Conservation (phyloP, 345 rosid genomes). For the Sapria himalayana region DNA sequence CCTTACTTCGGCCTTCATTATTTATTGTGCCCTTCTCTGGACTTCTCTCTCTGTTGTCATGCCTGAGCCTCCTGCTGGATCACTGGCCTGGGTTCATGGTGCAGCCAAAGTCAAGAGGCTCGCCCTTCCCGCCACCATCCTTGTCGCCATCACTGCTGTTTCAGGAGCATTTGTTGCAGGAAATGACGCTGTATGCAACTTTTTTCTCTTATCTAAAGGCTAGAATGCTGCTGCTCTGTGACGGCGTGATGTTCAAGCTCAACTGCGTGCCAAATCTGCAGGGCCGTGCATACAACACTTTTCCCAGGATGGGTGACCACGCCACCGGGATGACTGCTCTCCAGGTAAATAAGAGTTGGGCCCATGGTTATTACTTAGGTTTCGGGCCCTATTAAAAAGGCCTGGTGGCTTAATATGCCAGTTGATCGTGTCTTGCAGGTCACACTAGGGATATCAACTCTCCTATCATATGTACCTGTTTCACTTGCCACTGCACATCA, state of each 20-base stretch:
- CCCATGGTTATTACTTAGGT: too few relatives aligned
- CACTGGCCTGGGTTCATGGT: conserved; percentile 58
- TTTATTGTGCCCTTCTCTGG: conserved; percentile 82
- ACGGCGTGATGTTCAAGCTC: not conserved
- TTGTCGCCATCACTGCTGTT: conserved; percentile 69
- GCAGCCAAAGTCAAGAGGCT: conserved; percentile 75
- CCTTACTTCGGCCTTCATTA: conserved; percentile 81
- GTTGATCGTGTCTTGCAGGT: too few relatives aligned
- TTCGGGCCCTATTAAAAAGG: too few relatives aligned
- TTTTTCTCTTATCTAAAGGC: not conserved
- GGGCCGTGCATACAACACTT: conserved; percentile 84
- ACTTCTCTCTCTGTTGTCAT: conserved; percentile 77
- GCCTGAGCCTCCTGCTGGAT: conserved; percentile 93
- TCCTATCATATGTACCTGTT: conserved; percentile 64
- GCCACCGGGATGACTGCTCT: conserved; percentile 62
- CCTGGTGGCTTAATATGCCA: too few relatives aligned
- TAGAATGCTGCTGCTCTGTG: not conserved
- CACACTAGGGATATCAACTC: conserved; percentile 64
- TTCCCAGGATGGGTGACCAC: conserved; percentile 83
- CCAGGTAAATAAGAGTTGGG: too few relatives aligned
- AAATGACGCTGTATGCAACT: conserved; percentile 65
- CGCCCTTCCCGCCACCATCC: conserved; percentile 58
- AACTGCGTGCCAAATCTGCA: conserved; percentile 8
- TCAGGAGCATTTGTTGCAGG: conserved; percentile 98
- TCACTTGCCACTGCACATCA: conserved; percentile 74